phyloP scores from a whole-genome alignment of 176 grass and related monocot species.

The Phragmites australis region DNA sequence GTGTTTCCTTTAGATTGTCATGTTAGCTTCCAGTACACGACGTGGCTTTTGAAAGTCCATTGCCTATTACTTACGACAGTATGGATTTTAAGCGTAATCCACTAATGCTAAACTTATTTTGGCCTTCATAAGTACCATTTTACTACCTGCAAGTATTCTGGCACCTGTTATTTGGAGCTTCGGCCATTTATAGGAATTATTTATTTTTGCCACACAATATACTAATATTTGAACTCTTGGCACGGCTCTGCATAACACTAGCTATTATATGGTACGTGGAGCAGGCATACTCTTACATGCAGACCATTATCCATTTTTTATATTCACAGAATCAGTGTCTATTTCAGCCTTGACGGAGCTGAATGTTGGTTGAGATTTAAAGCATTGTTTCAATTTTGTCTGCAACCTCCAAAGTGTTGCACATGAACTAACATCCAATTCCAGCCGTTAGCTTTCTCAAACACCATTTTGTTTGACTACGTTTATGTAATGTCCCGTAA shows the following conservation, averaged over 20 bases:
- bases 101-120: not conserved
- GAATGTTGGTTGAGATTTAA: not conserved
- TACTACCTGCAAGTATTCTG: not conserved
- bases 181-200: not conserved
- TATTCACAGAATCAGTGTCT: not conserved
- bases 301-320: constrained; percentile 3
- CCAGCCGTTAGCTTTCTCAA: not conserved
- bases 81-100: not conserved
- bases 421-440: not conserved
- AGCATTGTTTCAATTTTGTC: not conserved
- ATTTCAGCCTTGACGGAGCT: not conserved
- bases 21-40: not conserved
- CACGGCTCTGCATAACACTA: not conserved
- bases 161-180: not conserved
- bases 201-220: not conserved
- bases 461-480: not conserved
- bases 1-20: not conserved
- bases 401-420: not conserved
- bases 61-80: not conserved
- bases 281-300: not conserved
- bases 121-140: not conserved
- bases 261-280: not conserved
- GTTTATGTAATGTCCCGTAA: not conserved
- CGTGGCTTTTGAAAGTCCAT: not conserved
- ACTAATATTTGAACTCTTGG: constrained; percentile 3